These are phyloP conservation scores for Penicillium canescens DNA, from an alignment of 495 filamentous ascomycete genomes.

Conservation along the genomic window DNA sequence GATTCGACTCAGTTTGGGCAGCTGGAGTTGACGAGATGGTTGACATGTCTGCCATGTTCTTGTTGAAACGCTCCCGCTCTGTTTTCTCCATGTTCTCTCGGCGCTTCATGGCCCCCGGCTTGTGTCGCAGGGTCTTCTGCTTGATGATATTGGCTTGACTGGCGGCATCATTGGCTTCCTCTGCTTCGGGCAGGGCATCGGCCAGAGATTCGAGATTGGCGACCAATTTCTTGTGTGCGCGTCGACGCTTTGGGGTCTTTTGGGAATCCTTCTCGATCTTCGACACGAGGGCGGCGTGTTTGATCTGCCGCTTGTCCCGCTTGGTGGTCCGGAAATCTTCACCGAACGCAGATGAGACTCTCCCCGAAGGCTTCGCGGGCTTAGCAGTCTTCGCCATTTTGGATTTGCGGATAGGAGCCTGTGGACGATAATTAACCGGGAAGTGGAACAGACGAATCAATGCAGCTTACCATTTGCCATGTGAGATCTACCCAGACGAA, in stretches of 20 bases:
- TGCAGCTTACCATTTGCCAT: slow-evolving; percentile 17
- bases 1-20: slow-evolving; percentile 21
- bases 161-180: slow-evolving; percentile 29
- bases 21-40: slow-evolving; percentile 25
- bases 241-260: slow-evolving; percentile 57
- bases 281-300: slow-evolving; percentile 71
- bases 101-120: slow-evolving; percentile 79
- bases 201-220: slow-evolving; percentile 76
- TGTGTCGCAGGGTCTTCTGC: slow-evolving; percentile 67
- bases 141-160: slow-evolving; percentile 54
- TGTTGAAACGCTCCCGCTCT: slow-evolving; percentile 80
- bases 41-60: slow-evolving; percentile 70
- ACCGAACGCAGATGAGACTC: slow-evolving; percentile 25
- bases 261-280: slow-evolving; percentile 66
- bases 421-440: slow-evolving; percentile 15
- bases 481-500: slow-evolving; percentile 11
- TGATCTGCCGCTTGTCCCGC: slow-evolving; percentile 74
- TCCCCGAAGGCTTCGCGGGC: slow-evolving; percentile 11
- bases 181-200: slow-evolving; percentile 67
- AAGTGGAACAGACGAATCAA: slow-evolving; percentile 9
- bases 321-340: slow-evolving; percentile 65
- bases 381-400: slow-evolving; percentile 25
- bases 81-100: slow-evolving; percentile 74
- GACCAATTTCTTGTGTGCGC: slow-evolving; percentile 73
- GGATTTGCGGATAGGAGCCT: slow-evolving; percentile 32